Base-by-base conservation (phyloP, 352 stramenopile species). In the Globisporangium rhizosaccharum region DNA sequence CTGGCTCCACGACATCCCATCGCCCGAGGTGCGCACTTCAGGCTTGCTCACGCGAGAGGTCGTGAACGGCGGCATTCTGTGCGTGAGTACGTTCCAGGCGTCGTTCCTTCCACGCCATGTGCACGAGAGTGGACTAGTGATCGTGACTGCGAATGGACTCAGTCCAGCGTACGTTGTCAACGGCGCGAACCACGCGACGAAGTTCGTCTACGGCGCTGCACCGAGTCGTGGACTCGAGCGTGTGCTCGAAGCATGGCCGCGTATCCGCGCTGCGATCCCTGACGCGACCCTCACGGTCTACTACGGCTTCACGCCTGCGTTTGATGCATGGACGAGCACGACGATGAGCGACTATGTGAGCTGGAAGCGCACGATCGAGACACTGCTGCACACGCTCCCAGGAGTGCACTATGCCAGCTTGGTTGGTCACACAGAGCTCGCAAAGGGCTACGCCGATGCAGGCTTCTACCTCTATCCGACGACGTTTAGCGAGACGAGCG, bases 391-490 rank as follows among this genome's bases (percentile, higher is more conserved):
- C 15, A 77, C 73, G n/a, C 48, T 68, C 25, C 75, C 51, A 3
- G 56, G 77, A 60, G 74, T 97, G 8, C 48, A 72, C 20, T 95
- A 95, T 42, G 61, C 81, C 23, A 86, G 88, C 15, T 82, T 97
- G 26, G 89, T 96, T 2, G 65, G 88, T 51, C 89, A 97, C 61
- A 49, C 65, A 11, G 79, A 80, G 33, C 73, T 97, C 6, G 80
- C 84, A 0, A 41, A 53, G 3, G 88, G 73, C 23, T 95, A 91
- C 56, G 79, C 84, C 0, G 53, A 66, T 9, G 85, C 83, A 2
- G 89, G 90, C 0, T 97, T 98, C 54, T 90, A 92, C 46, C 65
- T 97, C 42, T 97, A 97, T 59, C 92, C 91, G 39, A 97, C 90
- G 2, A 77, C 73, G 14, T 97, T 85, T 57, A 73, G 74, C 15